Base-by-base conservation (phyloP, 2,329 filamentous ascomycete genomes). In the Zymoseptoria pseudotritici region DNA sequence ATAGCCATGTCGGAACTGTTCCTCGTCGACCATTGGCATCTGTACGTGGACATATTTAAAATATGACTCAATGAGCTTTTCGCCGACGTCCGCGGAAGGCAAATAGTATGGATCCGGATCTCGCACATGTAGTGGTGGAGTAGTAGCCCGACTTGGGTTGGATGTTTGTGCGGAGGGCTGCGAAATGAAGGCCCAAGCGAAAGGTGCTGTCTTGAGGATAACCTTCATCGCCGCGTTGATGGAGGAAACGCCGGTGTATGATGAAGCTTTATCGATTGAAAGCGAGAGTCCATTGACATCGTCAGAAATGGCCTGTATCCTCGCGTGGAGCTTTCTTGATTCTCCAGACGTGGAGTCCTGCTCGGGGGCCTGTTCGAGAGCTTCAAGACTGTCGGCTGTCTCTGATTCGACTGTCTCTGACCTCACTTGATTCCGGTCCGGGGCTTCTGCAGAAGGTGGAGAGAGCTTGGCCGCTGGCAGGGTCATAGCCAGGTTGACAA, bases 291-390 rank as follows among this genome's bases (percentile, higher is more conserved):
- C 70, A 57, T 72, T 68, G 42, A 72, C 67, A 50, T 72, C 70
- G 60, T 72, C 70, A 2, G 70, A 69, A 29, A 71, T 77, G 54
- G 75, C 73, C 61, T 79, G 76, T 24, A 78, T 73, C 51, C 74
- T 73, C 57, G 73, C 66, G 54, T 73, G 71, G 54, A 78, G 73
- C 58, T 74, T 61, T 21, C 66, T 74, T 36, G 74, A 83, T 69
- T 91, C 87, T 61, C 90, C 88, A 82, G 84, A 86, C 69, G 86
- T 84, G 3, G 81, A 79, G 65, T 86, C 83, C 53, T 83, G 78
- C 21, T 80, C 79, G 0, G 88, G 87, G 67, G 90, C 86, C 66
- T 88, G 86, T 70, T 91, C 88, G 13, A 91, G 79, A 52, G 80
- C 78, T 63, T 83, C 82, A 4, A 84, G 74, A 58, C 80, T 82